A percentile compares a stretch with the other conserved stretches of the same genome.
Evolutionary conservation across 495 filamentous ascomycete species (phyloP).

Genomic region (Penicillium psychrofluorescens): DNA sequence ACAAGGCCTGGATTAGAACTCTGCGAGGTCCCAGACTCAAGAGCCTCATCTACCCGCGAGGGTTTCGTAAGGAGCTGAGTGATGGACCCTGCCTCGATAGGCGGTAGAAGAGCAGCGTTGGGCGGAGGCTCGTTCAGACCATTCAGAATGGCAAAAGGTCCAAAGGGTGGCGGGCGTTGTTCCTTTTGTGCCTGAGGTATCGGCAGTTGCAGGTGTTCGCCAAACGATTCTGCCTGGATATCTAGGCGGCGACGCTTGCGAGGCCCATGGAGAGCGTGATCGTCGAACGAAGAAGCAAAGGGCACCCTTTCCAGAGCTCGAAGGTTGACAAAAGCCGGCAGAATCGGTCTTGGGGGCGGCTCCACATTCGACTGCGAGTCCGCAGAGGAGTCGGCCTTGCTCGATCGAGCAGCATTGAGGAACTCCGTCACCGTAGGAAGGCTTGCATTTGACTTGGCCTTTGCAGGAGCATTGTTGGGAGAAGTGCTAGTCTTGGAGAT

Average conservation of each 20-base stretch:
- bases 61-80: constrained; percentile 34
- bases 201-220: constrained; percentile 45
- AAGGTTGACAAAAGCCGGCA: constrained; percentile 42
- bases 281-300: constrained; percentile 35
- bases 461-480: constrained; percentile 20
- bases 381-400: constrained; percentile 24
- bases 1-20: constrained; percentile 10
- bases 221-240: constrained; percentile 35
- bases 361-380: constrained; percentile 27
- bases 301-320: constrained; percentile 39
- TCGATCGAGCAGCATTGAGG: constrained; percentile 24
- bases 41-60: constrained; percentile 15
- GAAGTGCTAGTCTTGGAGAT: constrained; percentile 26
- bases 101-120: constrained; percentile 64
- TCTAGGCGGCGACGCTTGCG: constrained; percentile 39
- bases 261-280: constrained; percentile 25
- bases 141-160: constrained; percentile 58
- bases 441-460: constrained; percentile 8
- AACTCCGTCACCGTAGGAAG: constrained; percentile 29
- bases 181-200: constrained; percentile 41
- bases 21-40: constrained; percentile 15
- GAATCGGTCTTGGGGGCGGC: constrained; percentile 33
- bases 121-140: constrained; percentile 72
- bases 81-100: constrained; percentile 53
- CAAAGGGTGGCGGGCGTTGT: constrained; percentile 41